phyloP scores from a whole-genome alignment of 73 alveolate genomes.

The Paramecium sonneborni region DNA sequence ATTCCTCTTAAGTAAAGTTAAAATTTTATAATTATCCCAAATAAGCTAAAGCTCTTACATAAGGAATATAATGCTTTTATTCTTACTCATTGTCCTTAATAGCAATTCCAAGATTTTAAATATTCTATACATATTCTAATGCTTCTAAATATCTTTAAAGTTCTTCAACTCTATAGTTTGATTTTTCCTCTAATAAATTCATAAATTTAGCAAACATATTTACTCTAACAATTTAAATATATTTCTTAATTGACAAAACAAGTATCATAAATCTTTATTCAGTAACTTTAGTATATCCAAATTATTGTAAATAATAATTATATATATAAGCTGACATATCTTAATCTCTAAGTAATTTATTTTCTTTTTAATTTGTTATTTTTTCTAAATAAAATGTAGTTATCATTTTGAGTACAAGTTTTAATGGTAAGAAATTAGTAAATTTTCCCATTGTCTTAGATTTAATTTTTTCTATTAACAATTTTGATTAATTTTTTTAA shows the following conservation, averaged over 20 bases:
- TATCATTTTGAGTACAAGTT: slow-evolving; percentile 43
- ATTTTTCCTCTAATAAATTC: slow-evolving; percentile 43
- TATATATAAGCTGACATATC: slow-evolving; percentile 52
- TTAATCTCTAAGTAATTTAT: slow-evolving; percentile 31
- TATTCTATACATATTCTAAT: slow-evolving; percentile 3
- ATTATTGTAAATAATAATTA: slow-evolving; percentile 40
- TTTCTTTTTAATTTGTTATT: slow-evolving; percentile 14
- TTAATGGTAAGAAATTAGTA: slow-evolving; percentile 25
- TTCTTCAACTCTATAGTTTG: slow-evolving; percentile 56
- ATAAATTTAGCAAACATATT: slow-evolving; percentile 58
- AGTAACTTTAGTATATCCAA: slow-evolving; percentile 58
- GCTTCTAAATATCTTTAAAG: slow-evolving; percentile 50
- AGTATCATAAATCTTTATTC: slow-evolving; percentile 56
- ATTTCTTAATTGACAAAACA: slow-evolving; percentile 22
- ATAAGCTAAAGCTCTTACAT: slow-evolving; percentile 36
- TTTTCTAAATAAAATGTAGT: slow-evolving; percentile 46
- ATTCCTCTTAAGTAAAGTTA: slow-evolving; percentile 36
- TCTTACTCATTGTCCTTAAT: slow-evolving; percentile 53
- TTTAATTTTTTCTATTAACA: slow-evolving; percentile 42
- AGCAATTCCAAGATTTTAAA: slow-evolving; percentile 8
- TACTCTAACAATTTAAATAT: slow-evolving; percentile 42
- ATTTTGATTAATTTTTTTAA: slow-evolving; percentile 37
- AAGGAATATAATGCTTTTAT: slow-evolving; percentile 43
- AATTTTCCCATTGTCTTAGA: slow-evolving; percentile 36
- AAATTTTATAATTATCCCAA: slow-evolving; percentile 20